phyloP scores from a whole-genome alignment of 1,139 yeast genomes.

The Protomyces inundatus region DNA sequence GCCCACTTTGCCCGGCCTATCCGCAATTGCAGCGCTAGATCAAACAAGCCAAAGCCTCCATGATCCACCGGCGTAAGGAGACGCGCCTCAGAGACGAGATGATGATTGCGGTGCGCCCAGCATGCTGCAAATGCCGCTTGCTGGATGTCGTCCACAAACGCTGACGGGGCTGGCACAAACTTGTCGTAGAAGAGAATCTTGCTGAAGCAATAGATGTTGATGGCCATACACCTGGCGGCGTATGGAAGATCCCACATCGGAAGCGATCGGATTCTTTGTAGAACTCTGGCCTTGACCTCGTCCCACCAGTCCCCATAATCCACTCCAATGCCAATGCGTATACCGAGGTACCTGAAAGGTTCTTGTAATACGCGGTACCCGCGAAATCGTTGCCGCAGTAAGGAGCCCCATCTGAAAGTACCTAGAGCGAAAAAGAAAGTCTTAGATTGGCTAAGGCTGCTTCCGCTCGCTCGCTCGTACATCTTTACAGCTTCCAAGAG shows the following conservation, averaged over 20 bases:
- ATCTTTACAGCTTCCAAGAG: neutral
- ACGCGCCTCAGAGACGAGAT: neutral
- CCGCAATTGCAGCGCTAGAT: neutral
- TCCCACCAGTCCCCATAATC: neutral
- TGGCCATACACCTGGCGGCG: neutral
- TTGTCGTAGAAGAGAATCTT: neutral
- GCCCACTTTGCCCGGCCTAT: neutral
- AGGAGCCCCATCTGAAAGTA: too few species aligned
- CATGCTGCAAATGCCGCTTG: neutral
- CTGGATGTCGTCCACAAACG: neutral
- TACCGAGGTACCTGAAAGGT: neutral
- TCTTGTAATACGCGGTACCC: too few species aligned
- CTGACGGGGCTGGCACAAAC: neutral
- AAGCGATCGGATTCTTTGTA: neutral
- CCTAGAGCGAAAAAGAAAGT: too few species aligned
- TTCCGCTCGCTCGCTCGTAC: neutral
- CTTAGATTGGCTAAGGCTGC: neutral
- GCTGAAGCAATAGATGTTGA: neutral
- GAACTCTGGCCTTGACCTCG: neutral
- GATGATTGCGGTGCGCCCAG: neutral
- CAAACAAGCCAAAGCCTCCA: neutral
- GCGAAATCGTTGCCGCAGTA: too few species aligned
- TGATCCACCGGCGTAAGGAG: neutral
- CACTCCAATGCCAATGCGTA: neutral
- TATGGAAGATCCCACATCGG: neutral